Percentiles rank a stretch among this genome's conserved stretches.
These are phyloP conservation scores for Phytophthora niederhauseri DNA, from an alignment of 352 stramenopile species.

Conservation along the genomic window DNA sequence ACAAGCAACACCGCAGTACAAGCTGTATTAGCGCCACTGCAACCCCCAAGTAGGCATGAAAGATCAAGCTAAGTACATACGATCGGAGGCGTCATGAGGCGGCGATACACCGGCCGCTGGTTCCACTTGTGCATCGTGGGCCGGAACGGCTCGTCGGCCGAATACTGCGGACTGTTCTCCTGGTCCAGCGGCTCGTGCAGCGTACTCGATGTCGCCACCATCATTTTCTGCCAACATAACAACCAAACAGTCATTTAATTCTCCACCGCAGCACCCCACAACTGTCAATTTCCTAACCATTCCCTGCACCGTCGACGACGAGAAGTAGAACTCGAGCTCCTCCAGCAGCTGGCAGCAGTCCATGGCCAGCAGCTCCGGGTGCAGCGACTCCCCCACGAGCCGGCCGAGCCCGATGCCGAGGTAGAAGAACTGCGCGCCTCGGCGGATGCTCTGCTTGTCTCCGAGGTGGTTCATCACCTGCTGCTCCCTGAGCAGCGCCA, in stretches of 20 bases:
- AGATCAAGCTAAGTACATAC: constrained; percentile 41
- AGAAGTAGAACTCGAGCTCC: constrained; percentile 87
- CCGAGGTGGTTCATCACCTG: constrained; percentile 69
- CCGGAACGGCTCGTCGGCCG: constrained; percentile 60
- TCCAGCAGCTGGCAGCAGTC: constrained; percentile 85
- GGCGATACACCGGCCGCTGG: constrained; percentile 75
- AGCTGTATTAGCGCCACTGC: neutral
- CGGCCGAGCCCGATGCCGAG: constrained; percentile 71
- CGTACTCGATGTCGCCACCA: constrained; percentile 76
- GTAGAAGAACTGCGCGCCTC: constrained; percentile 83
- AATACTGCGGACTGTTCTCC: constrained; percentile 46
- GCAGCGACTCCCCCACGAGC: constrained; percentile 58
- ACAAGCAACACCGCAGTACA: constrained; percentile 15
- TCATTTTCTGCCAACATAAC: too few relatives aligned
- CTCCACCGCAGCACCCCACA: too few relatives aligned
- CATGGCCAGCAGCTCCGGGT: constrained; percentile 66
- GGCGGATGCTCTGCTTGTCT: constrained; percentile 60
- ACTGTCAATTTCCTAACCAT: constrained; percentile 51
- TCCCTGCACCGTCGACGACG: constrained; percentile 72
- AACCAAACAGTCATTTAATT: too few relatives aligned
- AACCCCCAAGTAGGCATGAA: neutral
- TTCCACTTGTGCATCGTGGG: constrained; percentile 86
- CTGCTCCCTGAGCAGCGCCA: constrained; percentile 70
- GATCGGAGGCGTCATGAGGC: constrained; percentile 73
- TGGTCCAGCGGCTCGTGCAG: constrained; percentile 61